Conservation (phyloP, 768 basidiomycete species). For the Mycena olivaceomarginata region DNA sequence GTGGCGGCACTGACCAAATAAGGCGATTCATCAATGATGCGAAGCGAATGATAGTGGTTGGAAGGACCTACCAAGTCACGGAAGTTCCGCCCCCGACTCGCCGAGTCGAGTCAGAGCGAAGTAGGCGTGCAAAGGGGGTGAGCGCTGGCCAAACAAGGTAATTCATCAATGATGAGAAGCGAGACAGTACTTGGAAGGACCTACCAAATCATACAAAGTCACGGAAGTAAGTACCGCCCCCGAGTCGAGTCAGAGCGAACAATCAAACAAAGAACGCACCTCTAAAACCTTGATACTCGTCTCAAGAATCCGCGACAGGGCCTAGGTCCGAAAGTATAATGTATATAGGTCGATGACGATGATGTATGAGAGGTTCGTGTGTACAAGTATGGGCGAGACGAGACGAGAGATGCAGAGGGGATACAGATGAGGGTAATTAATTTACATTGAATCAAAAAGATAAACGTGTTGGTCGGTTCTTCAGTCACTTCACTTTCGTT, state of each 20-base stretch:
- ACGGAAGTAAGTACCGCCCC: not conserved
- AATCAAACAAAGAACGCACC: conserved; percentile 11
- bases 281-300: not conserved
- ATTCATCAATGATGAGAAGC: not conserved
- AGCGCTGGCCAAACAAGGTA: not conserved
- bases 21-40: not conserved
- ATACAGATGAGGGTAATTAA: conserved; percentile 23
- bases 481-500: not conserved
- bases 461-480: not conserved
- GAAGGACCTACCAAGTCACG: conserved; percentile 30
- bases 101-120: too few species aligned
- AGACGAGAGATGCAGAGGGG: conserved; percentile 13
- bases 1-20: not conserved
- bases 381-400: not conserved
- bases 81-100: not conserved
- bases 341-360: conserved; percentile 2
- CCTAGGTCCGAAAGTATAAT: conserved; percentile 6
- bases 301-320: not conserved
- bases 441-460: conserved; percentile 20
- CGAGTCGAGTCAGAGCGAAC: not conserved
- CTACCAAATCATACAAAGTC: too few species aligned
- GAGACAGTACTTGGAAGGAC: too few species aligned
- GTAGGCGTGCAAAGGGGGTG: too few species aligned
- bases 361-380: conserved; percentile 20
- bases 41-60: not conserved